Percentiles rank a stretch among this genome's conserved stretches.
Evolutionary conservation across 2,329 filamentous ascomycete species (phyloP).

Genomic region (Exophiala spinifera): DNA sequence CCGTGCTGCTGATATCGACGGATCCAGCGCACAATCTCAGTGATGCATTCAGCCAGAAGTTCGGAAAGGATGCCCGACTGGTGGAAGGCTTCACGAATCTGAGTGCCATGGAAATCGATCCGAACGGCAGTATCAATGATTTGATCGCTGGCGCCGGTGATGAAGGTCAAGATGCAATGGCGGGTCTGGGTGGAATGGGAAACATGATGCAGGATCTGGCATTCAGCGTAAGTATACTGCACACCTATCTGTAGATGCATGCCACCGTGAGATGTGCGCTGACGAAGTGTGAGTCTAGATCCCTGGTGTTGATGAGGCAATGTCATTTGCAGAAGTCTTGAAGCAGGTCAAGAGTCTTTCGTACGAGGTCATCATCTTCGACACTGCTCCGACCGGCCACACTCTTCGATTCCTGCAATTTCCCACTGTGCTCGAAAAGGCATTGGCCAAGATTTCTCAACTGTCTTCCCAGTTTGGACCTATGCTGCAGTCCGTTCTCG

Average conservation of each 20-base stretch:
- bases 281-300: constrained; percentile 65
- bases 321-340: constrained; percentile 98
- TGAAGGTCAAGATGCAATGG: constrained; percentile 66
- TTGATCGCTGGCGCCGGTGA: constrained; percentile 77
- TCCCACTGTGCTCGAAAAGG: constrained; percentile 96
- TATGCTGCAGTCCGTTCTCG: constrained; percentile 89
- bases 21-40: constrained; percentile 97
- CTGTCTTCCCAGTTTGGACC: constrained; percentile 92
- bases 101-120: constrained; percentile 98
- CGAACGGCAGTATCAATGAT: constrained; percentile 96
- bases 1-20: constrained; percentile 94
- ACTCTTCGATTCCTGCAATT: constrained; percentile 98
- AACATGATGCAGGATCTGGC: constrained; percentile 99
- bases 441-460: constrained; percentile 93
- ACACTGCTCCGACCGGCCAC: constrained; percentile 96
- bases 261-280: background rate
- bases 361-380: constrained; percentile 99
- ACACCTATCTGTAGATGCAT: background rate
- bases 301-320: constrained; percentile 96
- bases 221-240: constrained; percentile 72
- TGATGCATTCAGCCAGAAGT: constrained; percentile 98
- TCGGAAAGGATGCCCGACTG: constrained; percentile 94
- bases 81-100: constrained; percentile 90
- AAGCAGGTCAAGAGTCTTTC: constrained; percentile 99
- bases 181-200: constrained; percentile 67